Percentiles rank a stretch among this genome's conserved stretches.
These are phyloP conservation scores for Ormosia semicastrata DNA, from an alignment of 306 rosid genomes.

Conservation along the genomic window DNA sequence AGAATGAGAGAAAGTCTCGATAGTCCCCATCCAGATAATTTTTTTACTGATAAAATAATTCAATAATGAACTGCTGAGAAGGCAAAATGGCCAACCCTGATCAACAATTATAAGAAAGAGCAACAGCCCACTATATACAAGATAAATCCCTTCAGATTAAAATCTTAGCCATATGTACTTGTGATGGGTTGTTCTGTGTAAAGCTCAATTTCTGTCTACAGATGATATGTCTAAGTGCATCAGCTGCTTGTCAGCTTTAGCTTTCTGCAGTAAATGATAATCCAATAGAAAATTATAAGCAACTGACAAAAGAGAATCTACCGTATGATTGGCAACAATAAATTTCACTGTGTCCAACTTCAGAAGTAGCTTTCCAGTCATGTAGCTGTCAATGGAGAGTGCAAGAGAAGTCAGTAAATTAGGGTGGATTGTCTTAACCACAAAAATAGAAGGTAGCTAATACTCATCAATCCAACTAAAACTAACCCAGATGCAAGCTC, in stretches of 20 bases:
- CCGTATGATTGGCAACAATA: slow-evolving; percentile 93
- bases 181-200: neutral
- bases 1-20: neutral
- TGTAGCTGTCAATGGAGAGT: slow-evolving; percentile 56
- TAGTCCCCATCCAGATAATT: neutral
- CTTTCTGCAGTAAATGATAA: neutral
- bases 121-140: neutral
- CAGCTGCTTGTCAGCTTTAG: neutral
- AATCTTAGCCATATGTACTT: neutral
- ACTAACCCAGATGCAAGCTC: slow-evolving; percentile 99
- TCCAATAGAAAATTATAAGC: neutral
- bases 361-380: slow-evolving; percentile 97
- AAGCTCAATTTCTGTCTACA: neutral
- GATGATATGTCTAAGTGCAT: neutral
- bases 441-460: slow-evolving; percentile 30
- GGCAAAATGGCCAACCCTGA: neutral
- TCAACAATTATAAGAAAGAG: neutral
- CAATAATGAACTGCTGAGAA: neutral
- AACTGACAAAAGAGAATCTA: slow-evolving; percentile 29
- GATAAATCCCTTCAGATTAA: neutral
- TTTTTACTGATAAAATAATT: neutral
- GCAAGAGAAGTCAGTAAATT: slow-evolving; percentile 12
- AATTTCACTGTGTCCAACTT: slow-evolving; percentile 93
- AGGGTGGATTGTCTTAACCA: neutral
- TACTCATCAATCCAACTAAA: slow-evolving; percentile 15